Conservation (phyloP, 179 eudicot species). For the Nepenthes alata region DNA sequence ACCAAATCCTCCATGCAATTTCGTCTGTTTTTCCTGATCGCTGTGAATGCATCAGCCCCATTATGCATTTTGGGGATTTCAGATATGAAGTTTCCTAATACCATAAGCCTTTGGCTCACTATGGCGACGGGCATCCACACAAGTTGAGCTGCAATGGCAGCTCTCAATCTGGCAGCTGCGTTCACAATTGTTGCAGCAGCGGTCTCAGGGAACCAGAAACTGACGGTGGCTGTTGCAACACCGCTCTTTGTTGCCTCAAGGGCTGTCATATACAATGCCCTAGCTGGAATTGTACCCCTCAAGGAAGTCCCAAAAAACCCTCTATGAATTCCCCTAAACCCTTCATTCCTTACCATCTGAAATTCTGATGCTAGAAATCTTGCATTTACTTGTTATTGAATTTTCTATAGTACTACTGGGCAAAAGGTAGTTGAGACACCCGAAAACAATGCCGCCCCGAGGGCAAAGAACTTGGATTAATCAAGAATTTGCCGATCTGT, state of each 20-base stretch:
- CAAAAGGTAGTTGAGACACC: conserved; percentile 60
- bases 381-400: conserved; percentile 50
- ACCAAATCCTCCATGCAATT: conserved; percentile 75
- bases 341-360: conserved; percentile 30
- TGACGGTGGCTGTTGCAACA: conserved; percentile 32
- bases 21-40: conserved; percentile 42
- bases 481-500: conserved; percentile 86
- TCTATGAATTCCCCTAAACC: conserved; percentile 42
- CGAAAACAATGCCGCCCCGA: conserved; percentile 74
- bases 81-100: conserved; percentile 30
- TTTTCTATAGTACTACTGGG: conserved; percentile 67
- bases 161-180: conserved; percentile 63
- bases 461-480: conserved; percentile 61
- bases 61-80: conserved; percentile 26
- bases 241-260: conserved; percentile 62
- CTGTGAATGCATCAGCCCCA: conserved; percentile 63
- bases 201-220: conserved; percentile 38
- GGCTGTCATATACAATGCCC: conserved; percentile 70
- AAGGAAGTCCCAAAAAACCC: conserved; percentile 69
- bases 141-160: conserved; percentile 76
- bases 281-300: conserved; percentile 63
- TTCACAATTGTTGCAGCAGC: conserved; percentile 55
- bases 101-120: conserved; percentile 76
- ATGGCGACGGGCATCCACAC: conserved; percentile 96
- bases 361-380: conserved; percentile 30